These are phyloP conservation scores for Fraxinus dipetala DNA, from an alignment of 305 asterid species.

Conservation along the genomic window DNA sequence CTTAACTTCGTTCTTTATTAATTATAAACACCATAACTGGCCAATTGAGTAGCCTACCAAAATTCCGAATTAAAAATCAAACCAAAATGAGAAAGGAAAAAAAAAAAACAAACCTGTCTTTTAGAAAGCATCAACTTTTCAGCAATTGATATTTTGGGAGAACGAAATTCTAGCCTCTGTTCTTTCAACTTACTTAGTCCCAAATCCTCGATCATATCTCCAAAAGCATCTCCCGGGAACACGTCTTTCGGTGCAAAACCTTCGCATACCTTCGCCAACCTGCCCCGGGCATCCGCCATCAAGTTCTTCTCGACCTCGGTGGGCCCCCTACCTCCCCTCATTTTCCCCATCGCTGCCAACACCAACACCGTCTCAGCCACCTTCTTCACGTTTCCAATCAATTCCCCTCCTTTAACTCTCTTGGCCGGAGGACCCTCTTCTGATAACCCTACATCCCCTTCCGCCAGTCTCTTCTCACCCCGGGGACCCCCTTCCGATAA, in stretches of 20 bases:
- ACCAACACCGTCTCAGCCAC: constrained; percentile 89
- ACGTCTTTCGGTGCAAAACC: constrained; percentile 87
- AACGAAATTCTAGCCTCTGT: constrained; percentile 67
- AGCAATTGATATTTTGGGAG: constrained; percentile 75
- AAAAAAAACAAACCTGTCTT: constrained; percentile 55
- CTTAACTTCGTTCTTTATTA: constrained; percentile 6
- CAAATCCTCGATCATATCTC: constrained; percentile 75
- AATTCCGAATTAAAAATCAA: neutral
- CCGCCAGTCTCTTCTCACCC: constrained; percentile 54
- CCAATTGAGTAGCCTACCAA: neutral
- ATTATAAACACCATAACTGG: neutral
- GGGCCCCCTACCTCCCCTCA: constrained; percentile 90
- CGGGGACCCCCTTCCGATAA: constrained; percentile 21
- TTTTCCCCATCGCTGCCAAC: constrained; percentile 84
- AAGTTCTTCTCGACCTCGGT: constrained; percentile 63
- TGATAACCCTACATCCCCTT: constrained; percentile 37
- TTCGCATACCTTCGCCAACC: constrained; percentile 62
- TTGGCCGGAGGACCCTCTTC: constrained; percentile 23
- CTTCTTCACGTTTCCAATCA: constrained; percentile 42
- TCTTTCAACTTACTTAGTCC: constrained; percentile 75
- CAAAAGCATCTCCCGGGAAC: constrained; percentile 79
- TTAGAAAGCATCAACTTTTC: constrained; percentile 71
- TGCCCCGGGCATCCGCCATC: constrained; percentile 66
- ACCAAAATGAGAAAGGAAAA: neutral
- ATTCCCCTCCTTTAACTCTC: constrained; percentile 33